Percentiles rank a stretch among this genome's conserved stretches.
phyloP scores from a whole-genome alignment of 1,284 basidiomycete species.

The Irpex sp. region DNA sequence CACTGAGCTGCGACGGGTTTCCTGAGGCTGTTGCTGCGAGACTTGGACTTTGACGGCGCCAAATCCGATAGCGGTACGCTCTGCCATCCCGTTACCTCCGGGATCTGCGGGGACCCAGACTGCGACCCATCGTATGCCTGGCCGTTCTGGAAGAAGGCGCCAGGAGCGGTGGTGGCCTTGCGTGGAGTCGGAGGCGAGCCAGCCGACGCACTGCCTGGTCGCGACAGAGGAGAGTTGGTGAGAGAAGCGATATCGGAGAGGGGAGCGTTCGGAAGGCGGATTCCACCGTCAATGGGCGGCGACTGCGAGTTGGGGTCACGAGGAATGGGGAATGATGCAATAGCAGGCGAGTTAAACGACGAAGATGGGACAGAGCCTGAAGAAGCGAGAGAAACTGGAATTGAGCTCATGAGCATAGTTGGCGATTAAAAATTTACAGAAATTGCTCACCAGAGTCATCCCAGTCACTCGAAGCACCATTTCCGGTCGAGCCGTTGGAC shows the following conservation, averaged over 20 bases:
- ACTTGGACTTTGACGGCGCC: constrained; percentile 23
- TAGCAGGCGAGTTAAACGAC: constrained; percentile 60
- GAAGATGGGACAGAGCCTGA: constrained; percentile 58
- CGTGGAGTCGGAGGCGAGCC: constrained; percentile 31
- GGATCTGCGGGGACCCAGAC: constrained; percentile 18
- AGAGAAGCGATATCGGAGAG: constrained; percentile 60
- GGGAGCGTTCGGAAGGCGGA: constrained; percentile 67
- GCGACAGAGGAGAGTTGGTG: constrained; percentile 21
- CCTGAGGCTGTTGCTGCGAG: constrained; percentile 24
- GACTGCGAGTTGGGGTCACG: constrained; percentile 53
- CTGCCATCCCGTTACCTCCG: constrained; percentile 41
- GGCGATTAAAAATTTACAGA: neutral
- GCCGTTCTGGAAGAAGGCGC: constrained; percentile 20
- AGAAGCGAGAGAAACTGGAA: constrained; percentile 62
- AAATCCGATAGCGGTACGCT: constrained; percentile 30
- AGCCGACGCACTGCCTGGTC: constrained; percentile 19
- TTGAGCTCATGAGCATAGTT: constrained; percentile 4
- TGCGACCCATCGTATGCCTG: constrained; percentile 24
- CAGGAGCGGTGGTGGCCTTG: constrained; percentile 38
- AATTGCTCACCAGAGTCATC: constrained; percentile 39
- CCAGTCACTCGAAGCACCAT: constrained; percentile 21
- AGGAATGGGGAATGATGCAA: constrained; percentile 53
- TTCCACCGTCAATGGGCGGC: constrained; percentile 58
- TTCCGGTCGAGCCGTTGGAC: constrained; percentile 64
- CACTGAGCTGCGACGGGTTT: constrained; percentile 14